phyloP scores from a whole-genome alignment of 495 filamentous ascomycete species.

The Chaetomium tenue region DNA sequence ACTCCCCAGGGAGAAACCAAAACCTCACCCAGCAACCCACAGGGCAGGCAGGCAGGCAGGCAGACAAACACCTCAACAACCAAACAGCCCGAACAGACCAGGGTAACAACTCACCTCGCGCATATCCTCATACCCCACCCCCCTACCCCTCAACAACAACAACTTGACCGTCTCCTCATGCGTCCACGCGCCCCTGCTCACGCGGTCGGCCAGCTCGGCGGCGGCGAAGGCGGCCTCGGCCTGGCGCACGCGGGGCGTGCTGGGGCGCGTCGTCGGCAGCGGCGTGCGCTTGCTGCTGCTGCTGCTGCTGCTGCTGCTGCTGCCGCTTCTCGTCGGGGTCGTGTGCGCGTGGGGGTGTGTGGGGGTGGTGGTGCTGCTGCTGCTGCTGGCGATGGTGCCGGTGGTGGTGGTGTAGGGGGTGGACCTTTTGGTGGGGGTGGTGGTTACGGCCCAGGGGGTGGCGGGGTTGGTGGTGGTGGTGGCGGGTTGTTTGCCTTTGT shows the following conservation, averaged over 20 bases:
- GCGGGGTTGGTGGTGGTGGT: background rate
- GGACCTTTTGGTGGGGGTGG: too few relatives aligned
- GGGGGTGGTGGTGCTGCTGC: too few relatives aligned
- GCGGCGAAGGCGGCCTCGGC: background rate
- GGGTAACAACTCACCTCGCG: conserved; percentile 1
- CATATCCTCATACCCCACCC: background rate
- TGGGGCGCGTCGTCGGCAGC: background rate
- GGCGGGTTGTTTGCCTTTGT: background rate
- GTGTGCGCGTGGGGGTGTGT: too few relatives aligned
- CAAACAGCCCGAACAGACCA: too few relatives aligned
- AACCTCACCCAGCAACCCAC: too few relatives aligned
- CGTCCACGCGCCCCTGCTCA: background rate
- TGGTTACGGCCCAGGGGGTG: too few relatives aligned
- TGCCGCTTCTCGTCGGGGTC: too few relatives aligned
- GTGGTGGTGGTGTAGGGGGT: too few relatives aligned
- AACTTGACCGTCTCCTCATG: background rate
- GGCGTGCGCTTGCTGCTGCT: background rate
- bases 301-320: too few relatives aligned
- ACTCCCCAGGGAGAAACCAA: too few relatives aligned
- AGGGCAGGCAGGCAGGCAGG: background rate
- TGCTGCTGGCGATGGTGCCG: too few relatives aligned
- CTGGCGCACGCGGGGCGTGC: background rate
- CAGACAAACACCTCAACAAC: too few relatives aligned
- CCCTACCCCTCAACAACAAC: background rate
- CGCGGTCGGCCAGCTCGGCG: background rate